phyloP scores from a whole-genome alignment of 179 eudicot species.

The Heliamphora pulchella region DNA sequence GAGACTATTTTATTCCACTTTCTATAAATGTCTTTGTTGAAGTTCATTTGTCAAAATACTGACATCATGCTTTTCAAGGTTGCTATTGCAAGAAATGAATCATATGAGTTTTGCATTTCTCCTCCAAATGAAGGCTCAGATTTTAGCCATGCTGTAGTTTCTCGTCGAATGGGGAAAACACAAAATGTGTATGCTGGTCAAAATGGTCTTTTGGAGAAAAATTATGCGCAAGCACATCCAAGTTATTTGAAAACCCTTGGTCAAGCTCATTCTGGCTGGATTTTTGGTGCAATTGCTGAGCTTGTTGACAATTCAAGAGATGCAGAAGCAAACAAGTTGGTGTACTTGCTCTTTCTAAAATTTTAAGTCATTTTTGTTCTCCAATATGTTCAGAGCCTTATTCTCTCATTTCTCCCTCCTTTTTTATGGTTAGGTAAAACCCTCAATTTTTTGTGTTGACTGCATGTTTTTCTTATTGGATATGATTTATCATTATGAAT shows the following conservation, averaged over 20 bases:
- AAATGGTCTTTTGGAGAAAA: conserved; percentile 26
- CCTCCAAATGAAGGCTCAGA: conserved; percentile 28
- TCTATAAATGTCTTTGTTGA: not conserved
- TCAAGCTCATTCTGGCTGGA: conserved; percentile 76
- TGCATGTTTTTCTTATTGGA: not conserved
- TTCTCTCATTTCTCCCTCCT: not conserved
- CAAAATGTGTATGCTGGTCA: not conserved
- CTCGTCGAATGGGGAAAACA: conserved; percentile 12
- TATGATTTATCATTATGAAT: conserved; percentile 11
- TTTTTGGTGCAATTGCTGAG: conserved; percentile 84
- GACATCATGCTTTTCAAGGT: conserved; percentile 37
- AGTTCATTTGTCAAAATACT: conserved; percentile 2
- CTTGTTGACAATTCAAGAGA: conserved; percentile 80
- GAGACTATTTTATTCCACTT: not conserved
- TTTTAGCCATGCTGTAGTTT: conserved; percentile 16
- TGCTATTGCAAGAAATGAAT: conserved; percentile 34
- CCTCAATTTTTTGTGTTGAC: not conserved
- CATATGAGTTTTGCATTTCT: conserved; percentile 36
- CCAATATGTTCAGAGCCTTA: not conserved
- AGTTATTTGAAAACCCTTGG: conserved; percentile 73
- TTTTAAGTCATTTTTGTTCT: not conserved
- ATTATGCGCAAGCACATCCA: conserved; percentile 48
- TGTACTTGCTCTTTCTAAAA: not conserved
- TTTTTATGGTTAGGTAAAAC: not conserved
- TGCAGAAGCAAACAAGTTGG: conserved; percentile 58